phyloP scores from a whole-genome alignment of 768 basidiomycete species.

The Amanita molliuscula region DNA sequence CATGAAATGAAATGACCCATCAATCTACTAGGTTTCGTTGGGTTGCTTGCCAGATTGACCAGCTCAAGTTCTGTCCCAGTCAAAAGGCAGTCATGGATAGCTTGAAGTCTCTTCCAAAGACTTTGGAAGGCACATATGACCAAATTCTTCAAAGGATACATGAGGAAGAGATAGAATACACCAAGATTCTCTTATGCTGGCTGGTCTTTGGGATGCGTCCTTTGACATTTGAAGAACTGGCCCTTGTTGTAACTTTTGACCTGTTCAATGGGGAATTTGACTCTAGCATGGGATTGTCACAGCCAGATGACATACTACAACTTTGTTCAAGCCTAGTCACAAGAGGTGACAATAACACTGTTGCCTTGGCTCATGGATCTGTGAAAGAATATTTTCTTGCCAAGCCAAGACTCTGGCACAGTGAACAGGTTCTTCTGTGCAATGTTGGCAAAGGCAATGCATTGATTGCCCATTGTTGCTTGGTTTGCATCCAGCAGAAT shows the following conservation, averaged over 20 bases:
- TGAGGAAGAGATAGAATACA: background rate
- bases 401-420: background rate
- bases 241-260: background rate
- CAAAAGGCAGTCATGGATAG: background rate
- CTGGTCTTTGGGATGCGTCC: background rate
- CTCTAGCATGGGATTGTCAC: background rate
- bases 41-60: slow-evolving; percentile 1
- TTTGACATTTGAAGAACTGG: background rate
- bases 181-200: background rate
- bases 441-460: background rate
- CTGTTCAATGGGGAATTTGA: background rate
- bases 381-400: slow-evolving; percentile 1
- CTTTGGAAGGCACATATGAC: background rate
- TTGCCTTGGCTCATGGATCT: background rate
- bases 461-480: background rate
- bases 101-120: background rate
- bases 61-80: background rate
- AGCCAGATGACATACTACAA: background rate
- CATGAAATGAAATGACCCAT: background rate
- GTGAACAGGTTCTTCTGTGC: background rate
- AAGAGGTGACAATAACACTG: background rate
- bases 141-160: slow-evolving; percentile 1
- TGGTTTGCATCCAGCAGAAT: background rate
- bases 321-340: slow-evolving; percentile 1
- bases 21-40: background rate